phyloP scores from a whole-genome alignment of 768 basidiomycete genomes.

The Tylopilus plumbeoviolaceoides region DNA sequence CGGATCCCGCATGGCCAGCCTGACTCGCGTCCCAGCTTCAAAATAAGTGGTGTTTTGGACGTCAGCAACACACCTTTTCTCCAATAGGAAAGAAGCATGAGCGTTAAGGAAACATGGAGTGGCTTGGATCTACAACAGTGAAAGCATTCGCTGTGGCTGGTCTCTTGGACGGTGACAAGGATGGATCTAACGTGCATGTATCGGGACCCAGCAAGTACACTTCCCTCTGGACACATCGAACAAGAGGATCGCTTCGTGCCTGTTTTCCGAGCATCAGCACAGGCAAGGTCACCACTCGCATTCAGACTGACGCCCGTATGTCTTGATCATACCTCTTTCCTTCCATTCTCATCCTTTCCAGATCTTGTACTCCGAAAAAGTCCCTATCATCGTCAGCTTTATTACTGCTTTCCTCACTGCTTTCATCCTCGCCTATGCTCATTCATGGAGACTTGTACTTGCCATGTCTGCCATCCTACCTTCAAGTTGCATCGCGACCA shows the following conservation, averaged over 20 bases:
- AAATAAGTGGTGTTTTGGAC: conserved; percentile 18
- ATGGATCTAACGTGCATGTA: conserved; percentile 10
- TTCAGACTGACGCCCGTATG: conserved; percentile 82
- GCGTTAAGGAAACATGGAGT: conserved; percentile 61
- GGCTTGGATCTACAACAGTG: conserved; percentile 67
- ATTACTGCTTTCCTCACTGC: conserved; percentile 71
- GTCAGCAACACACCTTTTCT: conserved; percentile 31
- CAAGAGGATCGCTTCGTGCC: conserved; percentile 28
- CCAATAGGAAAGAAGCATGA: conserved; percentile 61
- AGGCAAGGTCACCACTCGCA: too few relatives aligned
- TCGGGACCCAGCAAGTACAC: conserved; percentile 20
- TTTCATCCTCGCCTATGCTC: conserved; percentile 68
- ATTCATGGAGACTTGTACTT: conserved; percentile 78
- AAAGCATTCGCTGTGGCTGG: conserved; percentile 76
- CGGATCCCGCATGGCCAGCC: conserved; percentile 22
- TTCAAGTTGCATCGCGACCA: conserved; percentile 72
- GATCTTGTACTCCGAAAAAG: conserved; percentile 91
- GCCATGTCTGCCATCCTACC: conserved; percentile 81
- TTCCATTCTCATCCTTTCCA: conserved; percentile 21
- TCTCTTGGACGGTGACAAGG: conserved; percentile 41
- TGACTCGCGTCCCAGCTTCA: conserved; percentile 18
- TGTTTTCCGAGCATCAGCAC: conserved; percentile 38
- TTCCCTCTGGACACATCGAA: conserved; percentile 19
- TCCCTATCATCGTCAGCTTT: conserved; percentile 64
- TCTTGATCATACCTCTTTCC: conserved; percentile 3